Base-by-base conservation (phyloP, 441 rosid genomes). In the Manihot esculenta region DNA sequence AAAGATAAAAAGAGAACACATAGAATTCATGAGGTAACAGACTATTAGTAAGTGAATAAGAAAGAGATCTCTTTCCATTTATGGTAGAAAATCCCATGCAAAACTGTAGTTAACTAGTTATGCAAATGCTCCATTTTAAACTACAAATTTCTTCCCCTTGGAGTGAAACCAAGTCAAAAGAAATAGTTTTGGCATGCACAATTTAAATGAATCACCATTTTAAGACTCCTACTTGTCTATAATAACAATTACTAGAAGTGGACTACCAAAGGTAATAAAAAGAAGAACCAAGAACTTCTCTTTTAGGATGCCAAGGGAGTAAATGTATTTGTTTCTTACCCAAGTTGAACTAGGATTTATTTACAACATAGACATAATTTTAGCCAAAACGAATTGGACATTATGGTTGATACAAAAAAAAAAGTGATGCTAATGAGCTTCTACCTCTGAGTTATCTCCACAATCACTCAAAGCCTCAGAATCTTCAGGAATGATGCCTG, bases 401-500 rank as follows among this genome's bases (percentile, higher is more conserved):
- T 30, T 18, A 27, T 24, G 20, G 14, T n/a, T 24, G 60, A 77
- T 30, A 62, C 30, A 21, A 27, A 64, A 68, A 45, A n/a, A 58
- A 41, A 30, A 45, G 71, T 59, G 63, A n/a, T 48, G 56, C 58
- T 65, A 50, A 42, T 41, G 65, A 76, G 30, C 57, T 67, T 67
- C 54, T 90, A 90, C 99, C 97, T 87, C 80, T 59, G 77, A 66
- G 69, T 76, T 80, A 82, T 78, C 79, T 38, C 62, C 74, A 71
- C 59, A 72, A 66, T 66, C 57, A 18, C 55, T 64, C 45, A 78
- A 72, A 0, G 49, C 67, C 20, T 51, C 64, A 62, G 24, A 47
- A 68, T 71, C 80, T 78, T 84, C 84, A 73, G 70, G 44, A 70
- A 67, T 70, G 60, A 62, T 72, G 71, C 74, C 74, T 42, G 76